Evolutionary conservation across 176 grass and related monocot genomes (phyloP).

Genomic region (Raddia guianensis): DNA sequence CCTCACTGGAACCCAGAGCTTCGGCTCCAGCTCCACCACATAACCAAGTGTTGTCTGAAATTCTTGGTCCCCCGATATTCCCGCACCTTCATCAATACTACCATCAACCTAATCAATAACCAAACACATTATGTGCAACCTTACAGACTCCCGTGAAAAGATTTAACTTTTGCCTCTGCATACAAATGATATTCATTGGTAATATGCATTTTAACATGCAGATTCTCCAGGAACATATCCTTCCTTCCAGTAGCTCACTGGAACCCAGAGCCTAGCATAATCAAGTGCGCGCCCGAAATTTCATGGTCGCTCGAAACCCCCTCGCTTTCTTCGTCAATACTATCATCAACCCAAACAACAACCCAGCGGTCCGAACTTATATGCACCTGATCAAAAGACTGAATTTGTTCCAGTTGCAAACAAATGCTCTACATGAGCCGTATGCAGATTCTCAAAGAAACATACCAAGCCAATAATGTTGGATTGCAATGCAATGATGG

Average conservation of each 20-base stretch:
- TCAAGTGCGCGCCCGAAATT: constrained; percentile 58
- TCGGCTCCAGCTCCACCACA: constrained; percentile 76
- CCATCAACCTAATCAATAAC: constrained; percentile 39
- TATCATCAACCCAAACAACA: constrained; percentile 40
- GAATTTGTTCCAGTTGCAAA: neutral
- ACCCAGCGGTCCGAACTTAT: neutral
- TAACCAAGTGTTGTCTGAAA: constrained; percentile 69
- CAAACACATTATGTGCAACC: neutral
- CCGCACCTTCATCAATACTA: neutral
- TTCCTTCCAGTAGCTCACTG: constrained; percentile 76
- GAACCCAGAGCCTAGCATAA: constrained; percentile 85
- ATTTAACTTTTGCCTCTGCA: neutral
- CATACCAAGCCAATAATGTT: neutral
- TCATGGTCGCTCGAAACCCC: neutral
- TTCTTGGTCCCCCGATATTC: constrained; percentile 18
- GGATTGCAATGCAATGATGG: too few species aligned
- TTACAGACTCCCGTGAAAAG: neutral
- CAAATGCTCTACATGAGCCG: neutral
- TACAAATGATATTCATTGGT: neutral
- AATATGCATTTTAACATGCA: neutral
- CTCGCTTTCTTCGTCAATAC: neutral
- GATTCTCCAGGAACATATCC: constrained; percentile 25
- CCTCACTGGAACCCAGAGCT: constrained; percentile 78
- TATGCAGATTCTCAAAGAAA: neutral
- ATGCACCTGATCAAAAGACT: neutral